Evolutionary conservation across 2,329 filamentous ascomycete genomes (phyloP).

Genomic region (Trichoderma afroharzianum): DNA sequence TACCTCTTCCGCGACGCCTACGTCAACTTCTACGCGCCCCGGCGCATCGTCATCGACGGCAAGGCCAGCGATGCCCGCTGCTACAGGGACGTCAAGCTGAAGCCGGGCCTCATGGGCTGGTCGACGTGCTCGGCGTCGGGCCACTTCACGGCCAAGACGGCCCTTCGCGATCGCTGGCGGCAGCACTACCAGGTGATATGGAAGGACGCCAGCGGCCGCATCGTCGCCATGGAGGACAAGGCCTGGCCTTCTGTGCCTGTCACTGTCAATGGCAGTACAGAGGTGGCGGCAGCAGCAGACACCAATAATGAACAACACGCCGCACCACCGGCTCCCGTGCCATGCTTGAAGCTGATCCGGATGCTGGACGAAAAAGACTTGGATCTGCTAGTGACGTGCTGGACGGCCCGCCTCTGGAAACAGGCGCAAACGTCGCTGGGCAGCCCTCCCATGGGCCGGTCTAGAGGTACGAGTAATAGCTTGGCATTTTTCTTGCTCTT

Average conservation of each 20-base stretch:
- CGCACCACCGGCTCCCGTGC: background rate
- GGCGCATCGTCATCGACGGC: conserved; percentile 13
- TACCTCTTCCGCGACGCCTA: conserved; percentile 12
- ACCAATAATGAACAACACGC: background rate
- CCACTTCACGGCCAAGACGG: conserved; percentile 4
- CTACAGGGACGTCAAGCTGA: conserved; percentile 11
- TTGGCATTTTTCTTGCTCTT: background rate
- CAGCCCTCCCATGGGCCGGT: background rate
- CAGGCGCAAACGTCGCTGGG: conserved; percentile 1
- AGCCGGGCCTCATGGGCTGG: conserved; percentile 5
- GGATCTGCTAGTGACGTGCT: conserved; percentile 13
- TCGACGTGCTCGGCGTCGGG: conserved; percentile 4
- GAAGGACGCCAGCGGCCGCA: conserved; percentile 10
- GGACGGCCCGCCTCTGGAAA: conserved; percentile 11
- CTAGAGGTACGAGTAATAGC: conserved; percentile 1
- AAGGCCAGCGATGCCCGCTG: conserved; percentile 3
- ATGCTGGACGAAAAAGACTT: conserved; percentile 11
- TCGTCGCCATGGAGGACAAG: conserved; percentile 13
- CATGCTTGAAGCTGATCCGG: conserved; percentile 7
- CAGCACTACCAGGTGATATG: conserved; percentile 10
- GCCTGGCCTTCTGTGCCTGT: background rate
- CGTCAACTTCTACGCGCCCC: conserved; percentile 11
- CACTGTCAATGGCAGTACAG: background rate
- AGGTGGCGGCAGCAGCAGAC: background rate
- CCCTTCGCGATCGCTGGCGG: conserved; percentile 2